Evolutionary conservation across 176 grass and related monocot species (phyloP), one percentile per base, ranked within the genome.

Genomic region (Oryza longistaminata): DNA sequence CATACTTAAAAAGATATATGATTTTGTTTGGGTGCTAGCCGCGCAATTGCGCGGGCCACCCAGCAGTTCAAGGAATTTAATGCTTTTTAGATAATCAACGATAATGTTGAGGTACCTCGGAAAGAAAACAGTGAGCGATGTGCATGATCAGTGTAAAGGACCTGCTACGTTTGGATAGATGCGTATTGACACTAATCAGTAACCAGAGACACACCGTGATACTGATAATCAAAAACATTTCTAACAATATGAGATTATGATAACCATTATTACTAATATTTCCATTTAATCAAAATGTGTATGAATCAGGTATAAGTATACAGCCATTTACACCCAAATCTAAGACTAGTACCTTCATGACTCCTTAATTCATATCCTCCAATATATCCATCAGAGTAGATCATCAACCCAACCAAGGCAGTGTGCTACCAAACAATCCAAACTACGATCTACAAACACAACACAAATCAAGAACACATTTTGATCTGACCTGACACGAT

Each of bases 381-480:
- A 58, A 9, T 61, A n/a, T 62, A 26, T 15, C 2, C 9, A 71
- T 37, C 35, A 37, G 35, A 37, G 4, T 4, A 27, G 27, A 37
- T 65, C 65, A 78, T 10, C 52, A 50, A 49, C 2, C 58, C 45
- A 16, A 64, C 2, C 46, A 45, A 16, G 17, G 31, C 17, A 73
- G 12, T 39, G 58, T 74, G 64, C 65, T 81, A 46, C 3, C 40
- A 83, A 83, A 73, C 68, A 58, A 67, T 88, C 45, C 14, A 45
- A 74, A 80, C 62, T 68, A 61, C 6, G 40, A 5, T 39, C 15
- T 52, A 80, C 29, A 58, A 3, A 3, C 33, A 55, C 2, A 40
- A 3, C 48, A 75, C 68, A 80, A 80, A 29, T 62, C 26, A 76
- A 67, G 34, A 82, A 19, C 65, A 0, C 2, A 1, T 37, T 68